Conservation (phyloP, 805 yeast genomes). For the Wickerhamomyces ciferrii region DNA sequence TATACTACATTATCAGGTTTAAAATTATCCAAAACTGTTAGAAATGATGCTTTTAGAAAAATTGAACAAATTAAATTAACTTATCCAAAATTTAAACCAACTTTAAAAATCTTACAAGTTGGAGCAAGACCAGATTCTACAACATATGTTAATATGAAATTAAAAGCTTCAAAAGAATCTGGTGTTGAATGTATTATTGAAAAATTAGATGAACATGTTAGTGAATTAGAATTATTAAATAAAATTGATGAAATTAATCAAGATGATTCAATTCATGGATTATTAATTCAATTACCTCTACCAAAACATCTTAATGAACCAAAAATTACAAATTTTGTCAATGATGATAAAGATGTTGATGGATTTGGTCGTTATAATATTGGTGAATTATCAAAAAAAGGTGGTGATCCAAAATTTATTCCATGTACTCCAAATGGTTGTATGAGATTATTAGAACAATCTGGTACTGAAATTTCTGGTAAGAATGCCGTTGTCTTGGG, state of each 20-base stretch:
- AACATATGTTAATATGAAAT: constrained; percentile 78
- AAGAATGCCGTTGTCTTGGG: constrained; percentile 80
- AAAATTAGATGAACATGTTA: constrained; percentile 49
- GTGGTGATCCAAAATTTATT: constrained; percentile 63
- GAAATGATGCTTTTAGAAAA: constrained; percentile 34
- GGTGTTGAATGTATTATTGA: constrained; percentile 57
- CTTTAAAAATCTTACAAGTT: constrained; percentile 67
- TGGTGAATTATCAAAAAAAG: constrained; percentile 71
- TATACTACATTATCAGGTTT: constrained; percentile 40
- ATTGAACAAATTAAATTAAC: constrained; percentile 26
- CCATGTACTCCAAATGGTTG: constrained; percentile 88
- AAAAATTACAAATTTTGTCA: constrained; percentile 60
- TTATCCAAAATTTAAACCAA: constrained; percentile 57
- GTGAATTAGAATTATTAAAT: constrained; percentile 51
- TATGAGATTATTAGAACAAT: constrained; percentile 53
- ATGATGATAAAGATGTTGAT: constrained; percentile 71
- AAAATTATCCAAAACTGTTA: constrained; percentile 36
- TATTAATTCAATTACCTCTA: constrained; percentile 72
- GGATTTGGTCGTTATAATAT: constrained; percentile 77
- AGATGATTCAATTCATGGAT: constrained; percentile 60
- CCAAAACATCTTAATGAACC: constrained; percentile 69
- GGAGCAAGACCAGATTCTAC: constrained; percentile 75
- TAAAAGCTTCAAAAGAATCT: constrained; percentile 71
- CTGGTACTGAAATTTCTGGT: constrained; percentile 54
- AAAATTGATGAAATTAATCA: constrained; percentile 52